Conservation (phyloP, 2,329 filamentous ascomycete species). For the Trichoderma sp. region DNA sequence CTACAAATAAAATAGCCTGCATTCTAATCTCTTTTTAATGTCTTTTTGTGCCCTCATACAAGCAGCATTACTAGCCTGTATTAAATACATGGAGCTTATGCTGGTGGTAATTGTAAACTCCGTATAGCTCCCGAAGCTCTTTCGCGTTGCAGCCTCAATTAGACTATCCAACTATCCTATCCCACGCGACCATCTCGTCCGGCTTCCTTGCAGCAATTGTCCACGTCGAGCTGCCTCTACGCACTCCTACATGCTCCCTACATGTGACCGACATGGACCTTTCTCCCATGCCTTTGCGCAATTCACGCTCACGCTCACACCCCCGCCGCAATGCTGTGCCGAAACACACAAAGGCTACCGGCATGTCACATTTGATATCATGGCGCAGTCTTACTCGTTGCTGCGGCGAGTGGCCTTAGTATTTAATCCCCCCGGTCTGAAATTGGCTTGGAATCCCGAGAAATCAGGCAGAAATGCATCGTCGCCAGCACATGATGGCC, state of each 20-base stretch:
- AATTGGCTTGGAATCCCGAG: neutral
- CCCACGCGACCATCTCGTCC: neutral
- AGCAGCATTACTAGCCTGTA: neutral
- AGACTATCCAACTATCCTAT: neutral
- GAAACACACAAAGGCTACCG: neutral
- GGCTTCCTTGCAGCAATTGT: neutral
- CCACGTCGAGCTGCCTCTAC: slow-evolving; percentile 7
- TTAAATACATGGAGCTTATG: neutral
- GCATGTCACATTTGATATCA: neutral
- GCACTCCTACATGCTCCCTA: neutral
- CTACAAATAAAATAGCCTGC: neutral
- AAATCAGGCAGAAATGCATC: slow-evolving; percentile 13
- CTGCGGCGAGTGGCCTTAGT: neutral
- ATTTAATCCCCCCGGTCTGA: neutral
- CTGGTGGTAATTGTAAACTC: neutral
- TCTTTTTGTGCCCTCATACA: neutral
- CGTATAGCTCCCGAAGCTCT: neutral
- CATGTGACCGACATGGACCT: neutral
- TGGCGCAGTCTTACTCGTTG: neutral
- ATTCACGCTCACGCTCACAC: neutral
- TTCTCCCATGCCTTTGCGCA: neutral
- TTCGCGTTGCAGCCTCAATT: neutral
- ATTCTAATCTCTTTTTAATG: neutral
- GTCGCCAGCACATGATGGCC: neutral
- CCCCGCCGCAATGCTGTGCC: neutral